Conservation (phyloP, 2,329 filamentous ascomycete genomes). For the Lasiodiplodia citricola region DNA sequence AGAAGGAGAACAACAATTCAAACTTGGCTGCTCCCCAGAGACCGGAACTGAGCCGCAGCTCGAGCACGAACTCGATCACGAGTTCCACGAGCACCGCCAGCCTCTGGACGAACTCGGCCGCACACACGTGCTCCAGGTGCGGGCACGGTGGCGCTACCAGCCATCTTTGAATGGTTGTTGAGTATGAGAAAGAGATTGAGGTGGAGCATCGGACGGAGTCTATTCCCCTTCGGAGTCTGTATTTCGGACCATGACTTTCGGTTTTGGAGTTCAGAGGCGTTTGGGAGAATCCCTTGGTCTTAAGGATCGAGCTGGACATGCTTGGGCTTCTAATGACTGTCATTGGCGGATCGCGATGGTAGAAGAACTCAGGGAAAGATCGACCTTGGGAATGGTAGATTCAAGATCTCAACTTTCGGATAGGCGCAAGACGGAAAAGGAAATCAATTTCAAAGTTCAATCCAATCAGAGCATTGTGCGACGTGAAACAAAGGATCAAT, state of each 20-base stretch:
- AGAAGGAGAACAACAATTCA: slow-evolving; percentile 6
- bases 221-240: slow-evolving; percentile 1
- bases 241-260: background rate
- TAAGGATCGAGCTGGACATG: slow-evolving; percentile 20
- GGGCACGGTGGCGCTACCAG: slow-evolving; percentile 14
- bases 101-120: slow-evolving; percentile 2
- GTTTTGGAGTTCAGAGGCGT: slow-evolving; percentile 5
- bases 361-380: slow-evolving; percentile 7
- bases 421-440: slow-evolving; percentile 3
- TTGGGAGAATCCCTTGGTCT: slow-evolving; percentile 5
- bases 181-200: background rate
- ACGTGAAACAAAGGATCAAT: background rate
- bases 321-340: slow-evolving; percentile 14
- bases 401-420: slow-evolving; percentile 10
- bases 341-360: slow-evolving; percentile 12
- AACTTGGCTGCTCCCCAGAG: slow-evolving; percentile 5
- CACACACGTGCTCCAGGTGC: slow-evolving; percentile 7
- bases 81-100: background rate
- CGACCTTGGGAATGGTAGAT: slow-evolving; percentile 19
- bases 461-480: background rate
- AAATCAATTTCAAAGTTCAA: background rate
- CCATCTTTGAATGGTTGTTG: slow-evolving; percentile 13
- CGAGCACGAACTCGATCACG: slow-evolving; percentile 2
- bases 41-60: slow-evolving; percentile 6
- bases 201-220: background rate